A percentile compares a stretch with the other conserved stretches of the same genome.
Conservation (phyloP, 371 early-diverging fungal genomes). For the Lichtheimia ramosa region DNA sequence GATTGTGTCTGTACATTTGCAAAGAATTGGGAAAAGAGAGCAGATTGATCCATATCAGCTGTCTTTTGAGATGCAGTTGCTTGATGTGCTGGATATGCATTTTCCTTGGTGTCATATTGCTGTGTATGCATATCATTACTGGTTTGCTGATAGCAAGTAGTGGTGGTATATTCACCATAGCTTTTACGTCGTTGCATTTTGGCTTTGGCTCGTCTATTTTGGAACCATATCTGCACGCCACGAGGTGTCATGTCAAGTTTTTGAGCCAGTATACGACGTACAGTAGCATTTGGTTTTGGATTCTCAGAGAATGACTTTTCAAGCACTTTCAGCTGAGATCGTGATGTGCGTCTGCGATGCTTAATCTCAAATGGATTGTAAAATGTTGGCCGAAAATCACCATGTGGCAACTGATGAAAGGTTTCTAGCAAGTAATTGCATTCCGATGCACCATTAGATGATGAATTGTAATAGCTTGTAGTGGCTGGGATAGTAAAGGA, state of each 20-base stretch:
- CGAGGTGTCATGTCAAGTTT: slow-evolving; percentile 86
- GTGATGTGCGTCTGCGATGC: slow-evolving; percentile 74
- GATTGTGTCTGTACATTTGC: slow-evolving; percentile 17
- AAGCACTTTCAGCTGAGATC: slow-evolving; percentile 66
- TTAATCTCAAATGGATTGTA: slow-evolving; percentile 82
- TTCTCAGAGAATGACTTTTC: slow-evolving; percentile 69
- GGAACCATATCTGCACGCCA: slow-evolving; percentile 97
- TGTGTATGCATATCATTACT: slow-evolving; percentile 4
- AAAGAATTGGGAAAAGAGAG: slow-evolving; percentile 39
- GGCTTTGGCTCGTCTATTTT: slow-evolving; percentile 92
- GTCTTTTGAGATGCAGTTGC: background rate
- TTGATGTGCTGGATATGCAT: slow-evolving; percentile 1
- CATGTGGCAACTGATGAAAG: slow-evolving; percentile 56
- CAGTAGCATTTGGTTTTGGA: slow-evolving; percentile 69
- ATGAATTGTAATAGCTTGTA: background rate
- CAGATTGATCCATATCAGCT: slow-evolving; percentile 19
- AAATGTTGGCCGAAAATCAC: slow-evolving; percentile 68
- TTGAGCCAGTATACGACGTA: slow-evolving; percentile 67
- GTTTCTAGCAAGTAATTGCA: slow-evolving; percentile 31
- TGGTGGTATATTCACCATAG: background rate
- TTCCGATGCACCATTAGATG: slow-evolving; percentile 12
- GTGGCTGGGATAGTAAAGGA: slow-evolving; percentile 21
- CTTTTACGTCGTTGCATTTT: slow-evolving; percentile 33
- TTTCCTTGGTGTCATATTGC: slow-evolving; percentile 3
- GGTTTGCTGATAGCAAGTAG: background rate